These are phyloP conservation scores for Tuber borchii DNA, from an alignment of 495 filamentous ascomycete species.

Conservation along the genomic window DNA sequence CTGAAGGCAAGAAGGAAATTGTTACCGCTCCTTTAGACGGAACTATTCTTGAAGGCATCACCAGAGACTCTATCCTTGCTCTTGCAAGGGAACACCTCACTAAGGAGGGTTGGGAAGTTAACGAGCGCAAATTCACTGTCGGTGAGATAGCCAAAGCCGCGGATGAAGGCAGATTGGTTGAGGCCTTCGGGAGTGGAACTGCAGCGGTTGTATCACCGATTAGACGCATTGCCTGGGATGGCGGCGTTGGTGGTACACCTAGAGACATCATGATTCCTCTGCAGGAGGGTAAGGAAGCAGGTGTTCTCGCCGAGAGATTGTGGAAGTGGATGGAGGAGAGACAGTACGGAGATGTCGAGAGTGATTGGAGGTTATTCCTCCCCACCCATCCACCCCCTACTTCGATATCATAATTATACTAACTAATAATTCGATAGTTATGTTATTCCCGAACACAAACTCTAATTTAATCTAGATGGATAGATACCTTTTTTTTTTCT, in stretches of 20 bases:
- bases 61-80: conserved; percentile 73
- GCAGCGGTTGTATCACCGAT: conserved; percentile 80
- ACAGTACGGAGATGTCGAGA: conserved; percentile 88
- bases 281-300: conserved; percentile 69
- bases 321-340: conserved; percentile 93
- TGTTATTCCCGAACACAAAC: conserved; percentile 5
- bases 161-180: conserved; percentile 75
- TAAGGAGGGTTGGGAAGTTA: conserved; percentile 80
- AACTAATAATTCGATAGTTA: not conserved
- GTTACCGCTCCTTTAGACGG: conserved; percentile 90
- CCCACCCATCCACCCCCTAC: not conserved
- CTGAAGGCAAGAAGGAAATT: conserved; percentile 79
- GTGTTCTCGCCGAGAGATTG: conserved; percentile 74
- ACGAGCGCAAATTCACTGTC: conserved; percentile 87
- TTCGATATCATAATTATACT: not conserved
- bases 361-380: conserved; percentile 61
- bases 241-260: conserved; percentile 70
- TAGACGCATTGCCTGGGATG: conserved; percentile 76
- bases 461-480: not conserved
- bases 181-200: conserved; percentile 90
- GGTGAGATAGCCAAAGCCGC: conserved; percentile 68
- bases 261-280: conserved; percentile 42
- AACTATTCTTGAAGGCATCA: conserved; percentile 94
- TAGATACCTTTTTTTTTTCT: not conserved
- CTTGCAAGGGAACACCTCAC: conserved; percentile 75